Base-by-base conservation (phyloP, 1,284 basidiomycete species). In the Fistulina hepatica region DNA sequence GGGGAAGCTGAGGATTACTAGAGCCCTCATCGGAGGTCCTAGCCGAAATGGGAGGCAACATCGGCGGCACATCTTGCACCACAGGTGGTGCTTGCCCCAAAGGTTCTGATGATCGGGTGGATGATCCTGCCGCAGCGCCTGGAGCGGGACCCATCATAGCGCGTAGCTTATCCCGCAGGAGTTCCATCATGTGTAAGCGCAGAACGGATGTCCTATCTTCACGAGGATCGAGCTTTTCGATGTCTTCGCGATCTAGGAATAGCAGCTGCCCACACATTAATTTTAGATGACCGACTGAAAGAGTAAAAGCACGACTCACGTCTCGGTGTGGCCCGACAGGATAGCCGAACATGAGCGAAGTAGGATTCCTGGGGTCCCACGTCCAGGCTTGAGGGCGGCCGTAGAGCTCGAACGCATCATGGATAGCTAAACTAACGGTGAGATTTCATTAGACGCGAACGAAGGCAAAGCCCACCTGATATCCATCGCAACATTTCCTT, bases 401-500 rank as follows among this genome's bases (percentile, higher is more conserved):
- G 55, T 94, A 93, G 21, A 95, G 65, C 45, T 71, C 69, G 56
- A 91, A 92, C 2, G 81, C 77, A 55, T 94, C 90, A 52, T 94
- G 90, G 34, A 92, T 67, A 12, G 72, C 86, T 86, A 48, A 30
- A 38, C n/a, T 20, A 23, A 39, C 21, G 7, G 21, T 37, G 35
- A 47, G 31, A 50, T 24, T 19, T 33, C 36, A 21, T 21, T 11
- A n/a, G 33, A 22, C 16, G 28, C 20, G 19, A 40, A 36, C 31
- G 43, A 33, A 21, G 22, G 21, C 23, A 40, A 20, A 38, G 34
- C 19, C 12, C n/a, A 58, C 86, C 90, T 42, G 92, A 77, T 37
- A 95, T 66, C 93, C 94, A 98, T 55, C 82, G 84, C 48, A 97
- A 68, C 89, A 97, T 94, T 58, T 93, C 91, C 10, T 58, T 59